These are phyloP conservation scores for Crucihimalaya himalaica DNA, from an alignment of 345 rosid genomes.

Conservation along the genomic window DNA sequence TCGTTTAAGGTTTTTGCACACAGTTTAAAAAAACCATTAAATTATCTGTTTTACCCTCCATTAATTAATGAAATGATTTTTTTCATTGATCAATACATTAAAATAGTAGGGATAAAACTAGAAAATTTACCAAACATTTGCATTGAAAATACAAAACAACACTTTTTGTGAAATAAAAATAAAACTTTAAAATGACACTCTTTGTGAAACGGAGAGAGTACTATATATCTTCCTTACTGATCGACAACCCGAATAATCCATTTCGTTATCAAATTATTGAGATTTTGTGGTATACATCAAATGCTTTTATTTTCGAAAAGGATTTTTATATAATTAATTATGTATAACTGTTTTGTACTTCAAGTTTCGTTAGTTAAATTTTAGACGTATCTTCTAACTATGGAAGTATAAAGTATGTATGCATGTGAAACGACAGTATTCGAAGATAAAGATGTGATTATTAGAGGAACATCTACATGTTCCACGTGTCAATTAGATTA, in stretches of 20 bases:
- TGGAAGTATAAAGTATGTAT: not conserved
- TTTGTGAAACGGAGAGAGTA: too few species aligned
- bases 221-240: conserved; percentile 9
- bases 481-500: conserved; percentile 26
- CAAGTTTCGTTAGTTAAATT: conserved; percentile 23
- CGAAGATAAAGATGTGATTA: conserved; percentile 10
- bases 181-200: too few species aligned
- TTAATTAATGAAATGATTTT: too few species aligned
- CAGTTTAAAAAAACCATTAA: too few species aligned
- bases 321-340: not conserved
- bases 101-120: too few species aligned
- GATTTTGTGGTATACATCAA: conserved; percentile 29
- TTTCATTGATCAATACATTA: too few species aligned
- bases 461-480: conserved; percentile 17
- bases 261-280: conserved; percentile 28
- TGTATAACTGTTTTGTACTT: conserved; percentile 19
- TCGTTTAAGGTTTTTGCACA: too few species aligned
- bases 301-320: conserved; percentile 10
- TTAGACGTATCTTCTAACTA: conserved; percentile 35
- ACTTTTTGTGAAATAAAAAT: too few species aligned
- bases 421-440: conserved; percentile 26
- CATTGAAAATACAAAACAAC: too few species aligned
- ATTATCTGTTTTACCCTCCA: too few species aligned
- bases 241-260: conserved; percentile 23
- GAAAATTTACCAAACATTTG: too few species aligned